Conservation (phyloP, 1,139 yeast genomes). For the Magnusiomyces fungicola region DNA sequence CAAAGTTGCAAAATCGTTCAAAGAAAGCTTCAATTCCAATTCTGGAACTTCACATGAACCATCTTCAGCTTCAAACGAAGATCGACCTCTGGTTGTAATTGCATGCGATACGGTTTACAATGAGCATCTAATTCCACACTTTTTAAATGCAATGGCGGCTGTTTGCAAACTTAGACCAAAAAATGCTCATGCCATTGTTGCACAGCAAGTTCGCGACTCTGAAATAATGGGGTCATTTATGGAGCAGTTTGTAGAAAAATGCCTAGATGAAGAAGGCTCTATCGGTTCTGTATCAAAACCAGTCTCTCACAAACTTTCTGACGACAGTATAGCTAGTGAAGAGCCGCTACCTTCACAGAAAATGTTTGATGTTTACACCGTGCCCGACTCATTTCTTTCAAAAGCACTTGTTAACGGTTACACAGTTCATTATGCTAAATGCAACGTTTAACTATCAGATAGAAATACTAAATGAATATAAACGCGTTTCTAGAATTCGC, state of each 20-base stretch:
- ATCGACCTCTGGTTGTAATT: slow-evolving; percentile 33
- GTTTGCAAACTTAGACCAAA: slow-evolving; percentile 49
- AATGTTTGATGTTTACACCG: slow-evolving; percentile 43
- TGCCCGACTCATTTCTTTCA: slow-evolving; percentile 28
- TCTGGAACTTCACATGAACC: background rate
- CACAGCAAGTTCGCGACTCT: slow-evolving; percentile 51
- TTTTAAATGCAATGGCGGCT: slow-evolving; percentile 37
- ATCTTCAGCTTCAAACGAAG: slow-evolving; percentile 31
- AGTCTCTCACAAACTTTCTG: background rate
- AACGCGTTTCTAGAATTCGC: background rate
- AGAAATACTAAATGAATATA: background rate
- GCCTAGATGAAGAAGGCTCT: background rate
- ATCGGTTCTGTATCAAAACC: background rate
- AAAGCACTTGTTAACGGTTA: slow-evolving; percentile 37
- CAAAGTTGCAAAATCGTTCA: no score
- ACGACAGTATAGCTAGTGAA: background rate
- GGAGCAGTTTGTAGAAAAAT: slow-evolving; percentile 11
- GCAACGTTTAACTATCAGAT: background rate
- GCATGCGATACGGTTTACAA: slow-evolving; percentile 71
- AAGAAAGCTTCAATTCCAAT: slow-evolving; percentile 9
- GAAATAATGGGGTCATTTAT: slow-evolving; percentile 46
- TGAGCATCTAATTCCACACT: slow-evolving; percentile 49
- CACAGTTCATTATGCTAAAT: slow-evolving; percentile 37
- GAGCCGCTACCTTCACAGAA: slow-evolving; percentile 23
- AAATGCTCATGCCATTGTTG: slow-evolving; percentile 46